Evolutionary conservation across 2,329 filamentous ascomycete species (phyloP).

Genomic region (Sarocladiaceae sp.): DNA sequence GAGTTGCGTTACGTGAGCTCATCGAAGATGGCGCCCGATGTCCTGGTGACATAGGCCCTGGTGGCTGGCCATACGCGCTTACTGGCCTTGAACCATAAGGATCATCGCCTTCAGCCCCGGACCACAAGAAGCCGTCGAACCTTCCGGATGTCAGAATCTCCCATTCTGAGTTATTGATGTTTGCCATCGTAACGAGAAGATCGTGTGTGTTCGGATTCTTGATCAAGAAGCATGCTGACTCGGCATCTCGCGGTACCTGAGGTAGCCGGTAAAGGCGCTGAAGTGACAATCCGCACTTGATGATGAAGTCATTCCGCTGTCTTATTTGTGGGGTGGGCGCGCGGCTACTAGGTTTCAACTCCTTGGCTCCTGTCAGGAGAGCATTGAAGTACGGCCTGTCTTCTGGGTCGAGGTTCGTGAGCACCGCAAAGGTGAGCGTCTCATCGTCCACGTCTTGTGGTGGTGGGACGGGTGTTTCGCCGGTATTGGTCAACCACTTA

Average conservation of each 20-base stretch:
- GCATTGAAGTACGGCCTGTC: slow-evolving; percentile 79
- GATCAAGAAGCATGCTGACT: slow-evolving; percentile 78
- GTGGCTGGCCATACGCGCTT: slow-evolving; percentile 1
- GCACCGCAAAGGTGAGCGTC: slow-evolving; percentile 85
- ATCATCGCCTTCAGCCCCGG: slow-evolving; percentile 62
- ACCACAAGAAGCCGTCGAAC: slow-evolving; percentile 94
- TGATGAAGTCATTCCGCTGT: slow-evolving; percentile 64
- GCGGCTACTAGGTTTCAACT: slow-evolving; percentile 49
- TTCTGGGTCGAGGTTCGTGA: slow-evolving; percentile 73
- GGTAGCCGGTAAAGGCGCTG: slow-evolving; percentile 78
- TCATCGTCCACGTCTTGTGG: slow-evolving; percentile 91
- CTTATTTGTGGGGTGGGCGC: slow-evolving; percentile 64
- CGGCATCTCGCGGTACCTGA: slow-evolving; percentile 71
- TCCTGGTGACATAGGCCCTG: slow-evolving; percentile 2
- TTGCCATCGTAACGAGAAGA: slow-evolving; percentile 77
- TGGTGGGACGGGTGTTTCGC: slow-evolving; percentile 64
- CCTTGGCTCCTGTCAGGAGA: slow-evolving; percentile 57
- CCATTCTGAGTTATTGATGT: slow-evolving; percentile 91
- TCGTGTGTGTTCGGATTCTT: slow-evolving; percentile 78
- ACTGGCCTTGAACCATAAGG: slow-evolving; percentile 23
- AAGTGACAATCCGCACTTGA: slow-evolving; percentile 69
- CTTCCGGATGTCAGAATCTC: slow-evolving; percentile 89
- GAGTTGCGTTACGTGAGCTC: slow-evolving; percentile 39
- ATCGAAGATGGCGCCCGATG: slow-evolving; percentile 34
- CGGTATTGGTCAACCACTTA: slow-evolving; percentile 78